Base-by-base conservation (phyloP, 2,329 filamentous ascomycete genomes). In the Penicillium psychrosexuale region DNA sequence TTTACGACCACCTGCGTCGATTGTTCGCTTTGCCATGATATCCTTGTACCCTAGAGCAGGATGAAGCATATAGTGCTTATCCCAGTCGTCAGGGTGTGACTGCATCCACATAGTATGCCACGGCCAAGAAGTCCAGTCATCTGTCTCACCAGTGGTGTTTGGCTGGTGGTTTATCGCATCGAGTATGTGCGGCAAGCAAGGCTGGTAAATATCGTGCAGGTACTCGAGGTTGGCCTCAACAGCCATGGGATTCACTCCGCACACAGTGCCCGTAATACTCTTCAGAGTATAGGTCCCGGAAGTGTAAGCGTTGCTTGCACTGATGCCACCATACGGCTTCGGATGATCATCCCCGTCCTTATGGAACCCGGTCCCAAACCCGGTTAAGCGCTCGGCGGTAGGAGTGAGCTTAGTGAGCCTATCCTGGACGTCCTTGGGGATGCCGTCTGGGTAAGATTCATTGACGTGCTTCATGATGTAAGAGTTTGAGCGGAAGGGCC, bases 231-330 rank as follows among this genome's bases (percentile, higher is more conserved):
- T 76, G 50, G 76, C 76, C 39, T 78, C 75, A 3, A 67, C 73
- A 4, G 75, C 66, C 6, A 78, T 58, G 0, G 76, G 76, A 0
- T 66, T 62, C 7, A 76, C 52, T 22, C 76, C 76, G 38, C 76
- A 78, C 5, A 76, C 55, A n/a, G 72, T 73, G 1, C 67, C 75
- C 1, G 67, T 63, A 15, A 77, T 56, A 57, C 75, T 77, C 61
- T 78, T 78, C 13, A 77, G 62, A 0, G 76, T 78, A 36, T 76
- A 77, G 0, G 76, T 77, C 11, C 69, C 69, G 0, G 72, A 66
- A 0, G 76, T 77, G 43, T 75, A 72, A 0, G 73, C 74, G 24
- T 69, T 63, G 3, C 71, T 72, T n/a, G 70, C 71, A 44, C 66
- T 74, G 46, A 78, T 66, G 12, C 76, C 75, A 24, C 76, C 76